Evolutionary conservation across 2,329 filamentous ascomycete species (phyloP).

Genomic region (Cladosporium colombiae): DNA sequence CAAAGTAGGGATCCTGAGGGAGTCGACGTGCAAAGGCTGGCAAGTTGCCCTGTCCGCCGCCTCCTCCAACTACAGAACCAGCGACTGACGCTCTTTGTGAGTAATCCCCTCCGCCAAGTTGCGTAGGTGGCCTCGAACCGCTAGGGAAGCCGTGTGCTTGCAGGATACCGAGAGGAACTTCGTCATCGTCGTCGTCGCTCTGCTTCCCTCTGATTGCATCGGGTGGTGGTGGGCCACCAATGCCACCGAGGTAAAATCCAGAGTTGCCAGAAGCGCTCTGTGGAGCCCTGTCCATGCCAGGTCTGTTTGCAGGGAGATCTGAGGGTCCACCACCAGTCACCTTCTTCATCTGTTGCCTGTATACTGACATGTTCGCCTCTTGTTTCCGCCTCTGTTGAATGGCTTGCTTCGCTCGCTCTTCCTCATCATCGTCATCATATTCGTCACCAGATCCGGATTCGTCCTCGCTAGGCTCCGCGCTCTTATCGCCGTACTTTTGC

Average conservation of each 20-base stretch:
- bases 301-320: constrained; percentile 50
- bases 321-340: constrained; percentile 73
- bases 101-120: constrained; percentile 54
- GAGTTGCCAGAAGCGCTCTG: constrained; percentile 24
- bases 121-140: constrained; percentile 72
- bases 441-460: constrained; percentile 59
- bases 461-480: constrained; percentile 37
- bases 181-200: constrained; percentile 76
- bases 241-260: constrained; percentile 35
- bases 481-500: constrained; percentile 62
- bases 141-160: constrained; percentile 86
- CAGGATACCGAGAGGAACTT: constrained; percentile 81
- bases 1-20: constrained; percentile 82
- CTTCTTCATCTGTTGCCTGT: constrained; percentile 96
- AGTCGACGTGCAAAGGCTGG: constrained; percentile 82
- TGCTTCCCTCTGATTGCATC: constrained; percentile 29
- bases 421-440: constrained; percentile 73
- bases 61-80: constrained; percentile 54
- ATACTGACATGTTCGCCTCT: constrained; percentile 85
- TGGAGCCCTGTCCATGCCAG: constrained; percentile 56
- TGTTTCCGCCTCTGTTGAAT: constrained; percentile 81
- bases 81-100: constrained; percentile 55
- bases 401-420: constrained; percentile 71
- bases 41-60: constrained; percentile 54
- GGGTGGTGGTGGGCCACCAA: constrained; percentile 32